Percentiles rank a stretch among this genome's conserved stretches.
phyloP scores from a whole-genome alignment of 2,329 filamentous ascomycete genomes.

The Simplicillium aogashimaense region DNA sequence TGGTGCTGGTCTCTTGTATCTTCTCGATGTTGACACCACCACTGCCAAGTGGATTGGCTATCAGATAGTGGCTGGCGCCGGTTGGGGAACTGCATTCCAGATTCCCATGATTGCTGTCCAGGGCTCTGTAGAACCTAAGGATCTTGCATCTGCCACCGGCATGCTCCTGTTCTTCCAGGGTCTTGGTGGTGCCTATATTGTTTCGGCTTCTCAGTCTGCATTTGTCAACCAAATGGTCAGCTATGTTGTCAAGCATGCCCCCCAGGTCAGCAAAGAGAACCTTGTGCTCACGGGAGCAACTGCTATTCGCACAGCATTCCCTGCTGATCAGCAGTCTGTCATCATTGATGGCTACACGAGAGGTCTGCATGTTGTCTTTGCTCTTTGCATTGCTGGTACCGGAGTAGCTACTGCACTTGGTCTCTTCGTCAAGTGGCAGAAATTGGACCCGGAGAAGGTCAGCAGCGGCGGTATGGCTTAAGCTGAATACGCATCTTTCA shows the following conservation, averaged over 20 bases:
- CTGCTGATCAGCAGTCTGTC: conserved; percentile 32
- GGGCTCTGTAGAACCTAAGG: conserved; percentile 25
- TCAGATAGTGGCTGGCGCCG: conserved; percentile 39
- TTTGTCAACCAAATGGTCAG: conserved; percentile 34
- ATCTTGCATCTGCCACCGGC: conserved; percentile 36
- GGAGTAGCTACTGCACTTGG: conserved; percentile 26
- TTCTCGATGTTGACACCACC: conserved; percentile 25
- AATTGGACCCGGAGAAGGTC: conserved; percentile 20
- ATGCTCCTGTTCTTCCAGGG: conserved; percentile 40
- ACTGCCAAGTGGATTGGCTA: conserved; percentile 41
- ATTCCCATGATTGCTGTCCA: conserved; percentile 42
- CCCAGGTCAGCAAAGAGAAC: conserved; percentile 21
- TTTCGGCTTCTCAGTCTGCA: conserved; percentile 35
- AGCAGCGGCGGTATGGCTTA: conserved; percentile 19
- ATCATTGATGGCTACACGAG: conserved; percentile 54
- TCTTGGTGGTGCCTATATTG: conserved; percentile 38
- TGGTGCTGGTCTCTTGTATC: conserved; percentile 31
- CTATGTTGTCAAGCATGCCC: conserved; percentile 21
- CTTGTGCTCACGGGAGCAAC: conserved; percentile 40
- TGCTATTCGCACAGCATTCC: conserved; percentile 42
- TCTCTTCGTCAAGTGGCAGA: conserved; percentile 26
- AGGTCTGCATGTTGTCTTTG: conserved; percentile 53
- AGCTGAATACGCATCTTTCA: background rate
- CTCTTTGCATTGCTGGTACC: conserved; percentile 40
- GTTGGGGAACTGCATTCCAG: conserved; percentile 34